A percentile compares a stretch with the other conserved stretches of the same genome.
Evolutionary conservation across 345 rosid genomes (phyloP).

Genomic region (Dimocarpus longan): DNA sequence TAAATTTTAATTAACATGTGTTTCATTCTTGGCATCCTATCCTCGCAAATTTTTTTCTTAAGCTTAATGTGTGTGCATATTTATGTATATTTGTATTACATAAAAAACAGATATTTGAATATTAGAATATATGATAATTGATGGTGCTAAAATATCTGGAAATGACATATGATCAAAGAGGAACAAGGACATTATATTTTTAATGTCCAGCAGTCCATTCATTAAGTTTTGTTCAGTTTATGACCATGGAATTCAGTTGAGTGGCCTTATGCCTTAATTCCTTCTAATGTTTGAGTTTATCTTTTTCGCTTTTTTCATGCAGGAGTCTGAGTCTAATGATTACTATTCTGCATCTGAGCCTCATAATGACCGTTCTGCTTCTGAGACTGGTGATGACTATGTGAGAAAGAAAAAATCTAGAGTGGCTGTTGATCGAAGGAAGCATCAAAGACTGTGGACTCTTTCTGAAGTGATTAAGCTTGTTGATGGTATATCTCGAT

Average conservation of each 20-base stretch:
- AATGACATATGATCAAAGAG: background rate
- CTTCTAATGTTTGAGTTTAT: conserved; percentile 1
- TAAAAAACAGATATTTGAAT: background rate
- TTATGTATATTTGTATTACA: background rate
- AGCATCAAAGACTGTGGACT: conserved; percentile 91
- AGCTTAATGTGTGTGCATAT: background rate
- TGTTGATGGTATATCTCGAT: conserved; percentile 82
- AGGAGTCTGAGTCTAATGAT: conserved; percentile 51
- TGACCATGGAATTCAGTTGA: background rate
- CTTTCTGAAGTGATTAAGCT: conserved; percentile 71
- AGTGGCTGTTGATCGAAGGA: conserved; percentile 65
- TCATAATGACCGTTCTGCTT: conserved; percentile 20
- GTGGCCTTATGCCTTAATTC: background rate
- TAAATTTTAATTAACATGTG: background rate
- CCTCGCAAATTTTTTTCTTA: background rate
- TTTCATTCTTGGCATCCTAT: background rate
- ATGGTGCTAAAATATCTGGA: background rate
- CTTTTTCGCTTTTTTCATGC: conserved; percentile 9
- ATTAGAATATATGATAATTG: background rate
- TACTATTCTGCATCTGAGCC: conserved; percentile 39
- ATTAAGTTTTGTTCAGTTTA: background rate
- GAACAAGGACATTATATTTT: background rate
- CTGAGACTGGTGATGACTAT: conserved; percentile 64
- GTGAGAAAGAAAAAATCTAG: conserved; percentile 42
- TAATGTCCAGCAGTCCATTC: background rate